Evolutionary conservation across 768 basidiomycete genomes (phyloP).

Genomic region (Kwoniella sp.): DNA sequence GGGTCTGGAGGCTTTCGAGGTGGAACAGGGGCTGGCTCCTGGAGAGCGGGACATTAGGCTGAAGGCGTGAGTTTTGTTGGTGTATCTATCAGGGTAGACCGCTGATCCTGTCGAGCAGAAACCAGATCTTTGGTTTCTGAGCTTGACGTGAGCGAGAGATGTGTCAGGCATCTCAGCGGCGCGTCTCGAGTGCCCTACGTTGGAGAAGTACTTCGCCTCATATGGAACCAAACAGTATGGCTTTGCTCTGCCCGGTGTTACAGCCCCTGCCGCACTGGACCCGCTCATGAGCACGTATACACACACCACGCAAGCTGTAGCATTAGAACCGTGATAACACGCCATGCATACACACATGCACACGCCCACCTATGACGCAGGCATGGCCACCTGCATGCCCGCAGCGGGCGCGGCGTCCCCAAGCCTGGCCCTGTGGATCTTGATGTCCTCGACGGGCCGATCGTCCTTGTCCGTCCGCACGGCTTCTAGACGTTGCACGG

Average conservation of each 20-base stretch:
- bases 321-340: not conserved
- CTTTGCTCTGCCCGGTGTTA: too few relatives aligned
- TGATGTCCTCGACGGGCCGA: slow-evolving; percentile 73
- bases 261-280: too few relatives aligned
- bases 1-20: slow-evolving; percentile 51
- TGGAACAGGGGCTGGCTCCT: not conserved
- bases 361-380: slow-evolving; percentile 10
- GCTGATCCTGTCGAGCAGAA: slow-evolving; percentile 3
- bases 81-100: not conserved
- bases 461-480: slow-evolving; percentile 87
- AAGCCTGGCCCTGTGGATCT: slow-evolving; percentile 72
- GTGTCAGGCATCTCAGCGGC: not conserved
- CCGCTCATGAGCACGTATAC: too few relatives aligned
- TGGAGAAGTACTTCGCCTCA: too few relatives aligned
- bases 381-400: slow-evolving; percentile 8
- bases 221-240: too few relatives aligned
- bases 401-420: slow-evolving; percentile 27
- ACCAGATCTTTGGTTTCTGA: slow-evolving; percentile 23
- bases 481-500: slow-evolving; percentile 83
- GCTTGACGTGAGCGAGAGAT: too few relatives aligned
- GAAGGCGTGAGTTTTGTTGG: slow-evolving; percentile 20
- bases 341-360: not conserved
- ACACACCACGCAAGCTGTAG: not conserved
- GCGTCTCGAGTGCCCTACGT: too few relatives aligned
- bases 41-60: slow-evolving; percentile 18